Conservation (phyloP, 2,329 filamentous ascomycete genomes). For the Fusarium caatingaense region DNA sequence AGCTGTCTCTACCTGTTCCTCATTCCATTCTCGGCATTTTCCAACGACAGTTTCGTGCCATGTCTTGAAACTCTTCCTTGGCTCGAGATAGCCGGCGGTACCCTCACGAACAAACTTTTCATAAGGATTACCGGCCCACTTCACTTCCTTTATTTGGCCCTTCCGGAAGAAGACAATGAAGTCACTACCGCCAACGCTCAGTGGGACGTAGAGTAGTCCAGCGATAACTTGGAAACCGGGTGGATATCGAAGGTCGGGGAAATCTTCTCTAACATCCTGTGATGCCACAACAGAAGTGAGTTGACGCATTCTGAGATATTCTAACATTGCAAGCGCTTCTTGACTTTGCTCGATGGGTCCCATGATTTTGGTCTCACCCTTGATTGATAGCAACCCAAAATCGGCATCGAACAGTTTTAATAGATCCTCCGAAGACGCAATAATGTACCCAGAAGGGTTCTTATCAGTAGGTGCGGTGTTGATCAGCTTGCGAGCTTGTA, state of each 20-base stretch:
- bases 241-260: slow-evolving; percentile 82
- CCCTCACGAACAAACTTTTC: slow-evolving; percentile 80
- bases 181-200: slow-evolving; percentile 79
- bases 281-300: slow-evolving; percentile 82
- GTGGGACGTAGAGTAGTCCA: slow-evolving; percentile 82
- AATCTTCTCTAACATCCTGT: slow-evolving; percentile 79
- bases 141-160: slow-evolving; percentile 79
- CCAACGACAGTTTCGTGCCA: slow-evolving; percentile 86
- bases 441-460: slow-evolving; percentile 90
- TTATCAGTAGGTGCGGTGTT: slow-evolving; percentile 83
- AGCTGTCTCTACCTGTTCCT: slow-evolving; percentile 89
- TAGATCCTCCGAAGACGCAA: slow-evolving; percentile 88
- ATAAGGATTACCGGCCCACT: slow-evolving; percentile 89
- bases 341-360: slow-evolving; percentile 80
- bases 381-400: slow-evolving; percentile 85
- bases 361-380: slow-evolving; percentile 88
- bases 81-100: slow-evolving; percentile 79
- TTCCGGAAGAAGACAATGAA: slow-evolving; percentile 94
- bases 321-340: slow-evolving; percentile 84
- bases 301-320: slow-evolving; percentile 82
- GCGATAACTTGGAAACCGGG: slow-evolving; percentile 84
- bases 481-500: slow-evolving; percentile 89
- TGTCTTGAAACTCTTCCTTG: slow-evolving; percentile 80
- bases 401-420: slow-evolving; percentile 88
- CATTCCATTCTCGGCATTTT: slow-evolving; percentile 87